A percentile compares a stretch with the other conserved stretches of the same genome.
phyloP scores from a whole-genome alignment of 352 stramenopile genomes.

The Globisporangium camurandrum region DNA sequence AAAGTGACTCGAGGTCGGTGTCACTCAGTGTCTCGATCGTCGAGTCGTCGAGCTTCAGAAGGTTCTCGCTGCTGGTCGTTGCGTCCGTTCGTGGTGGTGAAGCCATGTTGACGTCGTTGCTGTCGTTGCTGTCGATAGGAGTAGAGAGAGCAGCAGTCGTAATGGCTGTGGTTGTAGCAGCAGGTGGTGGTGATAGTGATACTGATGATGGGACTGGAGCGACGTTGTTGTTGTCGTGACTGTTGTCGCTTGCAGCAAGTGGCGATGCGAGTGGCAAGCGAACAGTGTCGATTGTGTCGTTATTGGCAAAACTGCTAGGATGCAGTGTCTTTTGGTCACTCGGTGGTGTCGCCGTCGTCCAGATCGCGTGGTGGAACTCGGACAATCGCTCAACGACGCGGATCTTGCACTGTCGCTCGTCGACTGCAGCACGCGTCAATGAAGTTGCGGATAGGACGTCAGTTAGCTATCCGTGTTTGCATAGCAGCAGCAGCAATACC shows the following conservation, averaged over 20 bases:
- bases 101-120: too few species aligned
- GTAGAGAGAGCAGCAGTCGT: too few species aligned
- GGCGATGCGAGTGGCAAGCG: neutral
- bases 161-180: too few species aligned
- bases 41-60: slow-evolving; percentile 38
- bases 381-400: slow-evolving; percentile 76
- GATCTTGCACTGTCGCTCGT: slow-evolving; percentile 86
- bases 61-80: too few species aligned
- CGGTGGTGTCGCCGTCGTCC: slow-evolving; percentile 26
- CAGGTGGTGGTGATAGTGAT: neutral
- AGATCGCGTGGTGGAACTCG: slow-evolving; percentile 78
- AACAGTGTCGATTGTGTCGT: too few species aligned
- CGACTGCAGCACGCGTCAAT: slow-evolving; percentile 34
- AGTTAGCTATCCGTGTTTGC: neutral
- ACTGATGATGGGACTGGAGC: neutral
- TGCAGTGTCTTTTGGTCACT: neutral
- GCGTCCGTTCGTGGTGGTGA: too few species aligned
- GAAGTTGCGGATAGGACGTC: too few species aligned
- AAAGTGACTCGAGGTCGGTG: slow-evolving; percentile 67
- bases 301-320: neutral
- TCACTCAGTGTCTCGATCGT: slow-evolving; percentile 75
- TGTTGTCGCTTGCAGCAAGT: neutral
- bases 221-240: neutral
- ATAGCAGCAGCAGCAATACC: slow-evolving; percentile 1
- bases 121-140: too few species aligned